A percentile compares a stretch with the other conserved stretches of the same genome.
phyloP scores from a whole-genome alignment of 148 eudicot genomes.

The Polygonum aviculare region DNA sequence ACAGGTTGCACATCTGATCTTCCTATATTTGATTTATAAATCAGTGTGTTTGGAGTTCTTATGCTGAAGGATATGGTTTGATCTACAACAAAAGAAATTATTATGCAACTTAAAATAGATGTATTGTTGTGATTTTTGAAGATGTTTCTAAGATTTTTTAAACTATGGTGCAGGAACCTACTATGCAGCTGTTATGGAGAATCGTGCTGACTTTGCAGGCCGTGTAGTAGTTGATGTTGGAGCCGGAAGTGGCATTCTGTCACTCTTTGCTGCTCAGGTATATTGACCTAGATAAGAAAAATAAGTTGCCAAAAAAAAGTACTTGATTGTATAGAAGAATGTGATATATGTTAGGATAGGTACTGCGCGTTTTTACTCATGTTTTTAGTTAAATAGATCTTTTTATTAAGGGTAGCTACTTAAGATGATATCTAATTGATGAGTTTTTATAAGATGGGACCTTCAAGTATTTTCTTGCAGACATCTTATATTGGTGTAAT shows the following conservation, averaged over 20 bases:
- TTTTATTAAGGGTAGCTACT: background rate
- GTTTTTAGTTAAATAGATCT: background rate
- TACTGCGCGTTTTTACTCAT: background rate
- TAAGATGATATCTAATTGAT: background rate
- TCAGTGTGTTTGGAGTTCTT: background rate
- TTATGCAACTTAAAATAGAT: background rate
- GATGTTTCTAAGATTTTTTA: conserved; percentile 10
- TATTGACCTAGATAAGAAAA: background rate
- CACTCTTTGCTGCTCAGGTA: conserved; percentile 98
- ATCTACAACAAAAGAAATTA: background rate
- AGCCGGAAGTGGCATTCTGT: conserved; percentile 95
- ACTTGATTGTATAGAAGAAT: background rate
- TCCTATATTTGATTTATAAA: background rate
- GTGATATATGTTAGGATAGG: background rate
- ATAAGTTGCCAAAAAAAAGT: background rate
- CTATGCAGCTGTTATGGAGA: conserved; percentile 92
- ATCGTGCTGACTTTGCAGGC: conserved; percentile 72
- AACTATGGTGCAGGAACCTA: conserved; percentile 59
- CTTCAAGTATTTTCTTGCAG: background rate
- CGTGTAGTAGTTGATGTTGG: conserved; percentile 98
- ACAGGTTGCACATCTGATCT: conserved; percentile 51
- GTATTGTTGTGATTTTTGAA: background rate
- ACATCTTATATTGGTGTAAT: background rate
- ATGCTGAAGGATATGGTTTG: background rate
- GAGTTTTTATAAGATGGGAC: background rate